phyloP scores from a whole-genome alignment of 495 filamentous ascomycete species.

The Podospora pseudopauciseta region DNA sequence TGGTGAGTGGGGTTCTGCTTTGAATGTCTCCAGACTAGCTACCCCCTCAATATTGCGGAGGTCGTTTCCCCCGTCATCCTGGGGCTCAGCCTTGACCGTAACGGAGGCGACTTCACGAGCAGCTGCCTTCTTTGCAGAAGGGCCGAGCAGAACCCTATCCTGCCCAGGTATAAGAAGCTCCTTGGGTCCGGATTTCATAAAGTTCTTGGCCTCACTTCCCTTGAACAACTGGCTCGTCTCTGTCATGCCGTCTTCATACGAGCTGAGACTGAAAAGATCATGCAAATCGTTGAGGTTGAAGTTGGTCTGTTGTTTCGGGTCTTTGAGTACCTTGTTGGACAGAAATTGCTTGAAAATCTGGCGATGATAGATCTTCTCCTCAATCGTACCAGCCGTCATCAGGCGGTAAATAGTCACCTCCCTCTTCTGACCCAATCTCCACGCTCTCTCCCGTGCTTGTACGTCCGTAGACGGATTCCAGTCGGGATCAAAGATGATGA shows the following conservation, averaged over 20 bases:
- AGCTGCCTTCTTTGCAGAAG: neutral
- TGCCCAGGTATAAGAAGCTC: conserved; percentile 28
- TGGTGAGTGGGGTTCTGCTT: conserved; percentile 20
- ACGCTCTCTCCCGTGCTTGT: conserved; percentile 93
- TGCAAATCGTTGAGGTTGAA: conserved; percentile 84
- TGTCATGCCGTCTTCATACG: conserved; percentile 62
- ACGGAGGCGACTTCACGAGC: neutral
- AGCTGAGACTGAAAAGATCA: conserved; percentile 81
- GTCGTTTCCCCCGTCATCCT: conserved; percentile 32
- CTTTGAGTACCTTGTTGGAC: conserved; percentile 87
- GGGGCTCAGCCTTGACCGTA: conserved; percentile 20
- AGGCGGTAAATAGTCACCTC: conserved; percentile 92
- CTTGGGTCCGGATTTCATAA: conserved; percentile 42
- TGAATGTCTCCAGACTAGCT: conserved; percentile 34
- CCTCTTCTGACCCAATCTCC: conserved; percentile 90
- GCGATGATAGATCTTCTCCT: conserved; percentile 98
- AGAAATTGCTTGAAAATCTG: conserved; percentile 97
- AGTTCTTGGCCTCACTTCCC: conserved; percentile 66
- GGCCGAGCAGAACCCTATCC: conserved; percentile 14
- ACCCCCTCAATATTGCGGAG: conserved; percentile 39
- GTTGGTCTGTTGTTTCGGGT: conserved; percentile 82
- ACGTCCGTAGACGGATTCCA: conserved; percentile 96
- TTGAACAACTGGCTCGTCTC: conserved; percentile 84
- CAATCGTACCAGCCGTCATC: conserved; percentile 95
- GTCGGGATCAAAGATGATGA: conserved; percentile 96